These are phyloP conservation scores for Hibiscus tridactylites DNA, from an alignment of 345 rosid species.

Conservation along the genomic window DNA sequence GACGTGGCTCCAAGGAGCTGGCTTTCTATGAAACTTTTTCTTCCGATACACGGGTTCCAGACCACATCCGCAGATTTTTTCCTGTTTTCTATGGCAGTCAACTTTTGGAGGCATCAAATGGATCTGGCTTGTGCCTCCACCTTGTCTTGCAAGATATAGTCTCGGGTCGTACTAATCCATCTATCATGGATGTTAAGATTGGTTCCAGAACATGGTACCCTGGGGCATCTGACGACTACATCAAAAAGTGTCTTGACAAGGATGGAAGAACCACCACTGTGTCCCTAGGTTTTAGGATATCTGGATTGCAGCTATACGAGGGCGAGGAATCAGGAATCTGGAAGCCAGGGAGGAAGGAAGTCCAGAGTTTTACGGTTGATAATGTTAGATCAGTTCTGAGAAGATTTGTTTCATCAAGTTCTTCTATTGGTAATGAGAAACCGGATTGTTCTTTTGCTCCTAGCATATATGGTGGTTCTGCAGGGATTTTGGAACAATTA, in stretches of 20 bases:
- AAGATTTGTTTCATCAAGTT: slow-evolving; percentile 76
- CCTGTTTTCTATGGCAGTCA: slow-evolving; percentile 68
- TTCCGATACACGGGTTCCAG: slow-evolving; percentile 49
- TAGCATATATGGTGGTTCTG: slow-evolving; percentile 48
- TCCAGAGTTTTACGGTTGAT: slow-evolving; percentile 31
- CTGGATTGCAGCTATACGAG: slow-evolving; percentile 56
- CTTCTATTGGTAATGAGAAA: slow-evolving; percentile 18
- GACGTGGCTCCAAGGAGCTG: slow-evolving; percentile 64
- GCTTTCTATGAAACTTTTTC: slow-evolving; percentile 66
- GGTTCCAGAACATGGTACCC: slow-evolving; percentile 98
- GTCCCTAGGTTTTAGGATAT: slow-evolving; percentile 64
- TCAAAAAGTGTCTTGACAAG: slow-evolving; percentile 52
- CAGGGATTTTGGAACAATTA: slow-evolving; percentile 66
- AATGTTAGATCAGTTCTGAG: slow-evolving; percentile 47
- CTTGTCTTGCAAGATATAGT: slow-evolving; percentile 63
- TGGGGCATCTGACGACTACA: slow-evolving; percentile 61
- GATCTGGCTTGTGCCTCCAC: slow-evolving; percentile 53
- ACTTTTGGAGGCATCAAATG: slow-evolving; percentile 69
- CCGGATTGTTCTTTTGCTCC: slow-evolving; percentile 59
- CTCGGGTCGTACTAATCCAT: slow-evolving; percentile 33
- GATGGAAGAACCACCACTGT: slow-evolving; percentile 47
- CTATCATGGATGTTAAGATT: slow-evolving; percentile 77
- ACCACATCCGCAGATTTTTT: slow-evolving; percentile 55
- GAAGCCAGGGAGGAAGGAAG: slow-evolving; percentile 58
- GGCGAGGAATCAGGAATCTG: slow-evolving; percentile 40